These are phyloP conservation scores for Lactifluus pinguis DNA, from an alignment of 768 basidiomycete genomes.

Conservation along the genomic window DNA sequence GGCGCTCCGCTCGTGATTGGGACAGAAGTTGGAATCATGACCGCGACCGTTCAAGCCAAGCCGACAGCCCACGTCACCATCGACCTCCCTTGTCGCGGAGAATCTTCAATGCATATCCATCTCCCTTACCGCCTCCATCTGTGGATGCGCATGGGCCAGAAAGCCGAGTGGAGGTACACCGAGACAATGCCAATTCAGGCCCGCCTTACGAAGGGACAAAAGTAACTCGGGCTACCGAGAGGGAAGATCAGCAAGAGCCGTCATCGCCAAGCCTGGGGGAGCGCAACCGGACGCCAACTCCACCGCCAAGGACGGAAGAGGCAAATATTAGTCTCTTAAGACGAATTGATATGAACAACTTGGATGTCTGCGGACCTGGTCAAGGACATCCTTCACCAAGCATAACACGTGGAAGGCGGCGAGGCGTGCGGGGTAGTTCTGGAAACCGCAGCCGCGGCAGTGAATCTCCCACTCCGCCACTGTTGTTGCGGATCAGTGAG, in stretches of 20 bases:
- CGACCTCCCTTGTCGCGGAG: neutral
- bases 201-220: neutral
- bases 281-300: neutral
- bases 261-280: neutral
- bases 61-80: neutral
- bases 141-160: neutral
- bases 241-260: neutral
- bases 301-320: neutral
- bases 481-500: slow-evolving; percentile 9
- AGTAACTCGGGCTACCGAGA: neutral
- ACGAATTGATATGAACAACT: slow-evolving; percentile 4
- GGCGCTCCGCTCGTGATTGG: neutral
- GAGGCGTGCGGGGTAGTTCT: neutral
- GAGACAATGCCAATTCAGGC: neutral
- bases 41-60: neutral
- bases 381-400: neutral
- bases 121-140: neutral
- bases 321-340: neutral
- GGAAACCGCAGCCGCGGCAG: neutral
- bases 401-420: neutral
- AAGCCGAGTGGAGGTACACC: neutral
- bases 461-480: neutral
- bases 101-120: neutral
- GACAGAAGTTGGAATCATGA: neutral
- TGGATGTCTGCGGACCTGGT: neutral